phyloP scores from a whole-genome alignment of 2,329 filamentous ascomycete species.

The Aspergillus chevalieri region DNA sequence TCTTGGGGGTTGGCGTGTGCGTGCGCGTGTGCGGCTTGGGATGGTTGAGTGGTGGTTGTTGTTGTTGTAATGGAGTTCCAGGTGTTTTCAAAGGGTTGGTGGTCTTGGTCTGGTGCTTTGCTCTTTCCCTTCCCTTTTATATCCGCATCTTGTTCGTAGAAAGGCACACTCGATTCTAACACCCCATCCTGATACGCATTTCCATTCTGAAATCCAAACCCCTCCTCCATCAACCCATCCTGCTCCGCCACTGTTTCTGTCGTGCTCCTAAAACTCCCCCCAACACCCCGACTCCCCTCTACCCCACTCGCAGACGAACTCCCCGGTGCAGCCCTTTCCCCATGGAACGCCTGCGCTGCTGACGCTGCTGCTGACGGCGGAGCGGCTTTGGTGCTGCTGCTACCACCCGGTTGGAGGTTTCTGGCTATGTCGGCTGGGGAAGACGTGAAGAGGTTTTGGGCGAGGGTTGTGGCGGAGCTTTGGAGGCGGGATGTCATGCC shows the following conservation, averaged over 20 bases:
- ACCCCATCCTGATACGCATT: slow-evolving; percentile 6
- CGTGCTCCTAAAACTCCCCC: slow-evolving; percentile 19
- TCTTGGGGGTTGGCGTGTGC: slow-evolving; percentile 21
- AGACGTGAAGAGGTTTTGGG: slow-evolving; percentile 24
- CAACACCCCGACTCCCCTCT: background rate
- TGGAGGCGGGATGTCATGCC: slow-evolving; percentile 19
- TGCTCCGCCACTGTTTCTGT: slow-evolving; percentile 1
- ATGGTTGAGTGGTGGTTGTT: background rate
- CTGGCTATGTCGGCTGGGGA: slow-evolving; percentile 16
- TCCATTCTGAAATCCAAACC: slow-evolving; percentile 12
- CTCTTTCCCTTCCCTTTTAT: slow-evolving; percentile 12
- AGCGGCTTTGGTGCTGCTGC: slow-evolving; percentile 5
- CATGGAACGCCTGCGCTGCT: slow-evolving; percentile 11
- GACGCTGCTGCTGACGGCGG: slow-evolving; percentile 12
- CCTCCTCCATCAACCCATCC: slow-evolving; percentile 16
- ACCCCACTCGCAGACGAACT: background rate
- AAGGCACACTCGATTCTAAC: too few relatives aligned
- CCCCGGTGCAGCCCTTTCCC: slow-evolving; percentile 7
- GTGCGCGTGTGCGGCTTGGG: slow-evolving; percentile 1
- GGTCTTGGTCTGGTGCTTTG: background rate
- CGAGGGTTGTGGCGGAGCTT: slow-evolving; percentile 30
- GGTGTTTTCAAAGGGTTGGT: slow-evolving; percentile 10
- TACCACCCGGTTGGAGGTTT: slow-evolving; percentile 13
- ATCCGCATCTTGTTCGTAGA: too few relatives aligned
- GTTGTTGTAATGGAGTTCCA: slow-evolving; percentile 12